Percentiles rank a stretch among this genome's conserved stretches.
phyloP scores from a whole-genome alignment of 176 grass and related monocot species.

The Calamus simplicifolius region DNA sequence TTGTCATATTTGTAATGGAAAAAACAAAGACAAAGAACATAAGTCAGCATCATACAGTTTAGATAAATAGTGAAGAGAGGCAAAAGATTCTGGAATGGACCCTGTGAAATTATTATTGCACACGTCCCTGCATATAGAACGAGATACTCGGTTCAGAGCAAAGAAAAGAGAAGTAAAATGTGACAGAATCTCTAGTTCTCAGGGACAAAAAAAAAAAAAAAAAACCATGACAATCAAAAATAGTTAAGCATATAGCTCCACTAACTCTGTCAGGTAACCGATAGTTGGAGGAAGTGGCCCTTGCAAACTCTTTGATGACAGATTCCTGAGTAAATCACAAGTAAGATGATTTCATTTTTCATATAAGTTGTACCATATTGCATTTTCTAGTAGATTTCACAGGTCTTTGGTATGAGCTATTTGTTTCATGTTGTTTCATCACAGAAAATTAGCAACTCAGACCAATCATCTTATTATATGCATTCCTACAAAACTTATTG shows the following conservation, averaged over 20 bases:
- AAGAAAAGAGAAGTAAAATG: no score
- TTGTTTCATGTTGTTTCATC: no score
- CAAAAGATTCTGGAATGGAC: no score
- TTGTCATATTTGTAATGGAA: no score
- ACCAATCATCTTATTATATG: no score
- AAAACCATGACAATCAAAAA: neutral
- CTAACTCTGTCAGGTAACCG: constrained; percentile 34
- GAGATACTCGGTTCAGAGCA: neutral
- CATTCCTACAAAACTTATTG: no score
- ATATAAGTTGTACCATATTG: no score
- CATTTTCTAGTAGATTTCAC: neutral
- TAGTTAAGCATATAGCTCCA: constrained; percentile 37
- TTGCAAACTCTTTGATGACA: constrained; percentile 45
- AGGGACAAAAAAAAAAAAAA: constrained; percentile 12
- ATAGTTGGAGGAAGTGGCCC: constrained; percentile 29
- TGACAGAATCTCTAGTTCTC: neutral
- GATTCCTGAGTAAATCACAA: constrained; percentile 37
- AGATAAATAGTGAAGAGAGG: no score
- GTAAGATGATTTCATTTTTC: constrained; percentile 14
- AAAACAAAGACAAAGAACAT: no score
- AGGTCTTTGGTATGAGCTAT: no score
- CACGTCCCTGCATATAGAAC: constrained; percentile 33
- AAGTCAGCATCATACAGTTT: no score
- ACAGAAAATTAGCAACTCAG: no score
- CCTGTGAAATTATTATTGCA: constrained; percentile 58